Percentiles rank a stretch among this genome's conserved stretches.
phyloP scores from a whole-genome alignment of 139 green algal genomes.

The Chlorella sp. region DNA sequence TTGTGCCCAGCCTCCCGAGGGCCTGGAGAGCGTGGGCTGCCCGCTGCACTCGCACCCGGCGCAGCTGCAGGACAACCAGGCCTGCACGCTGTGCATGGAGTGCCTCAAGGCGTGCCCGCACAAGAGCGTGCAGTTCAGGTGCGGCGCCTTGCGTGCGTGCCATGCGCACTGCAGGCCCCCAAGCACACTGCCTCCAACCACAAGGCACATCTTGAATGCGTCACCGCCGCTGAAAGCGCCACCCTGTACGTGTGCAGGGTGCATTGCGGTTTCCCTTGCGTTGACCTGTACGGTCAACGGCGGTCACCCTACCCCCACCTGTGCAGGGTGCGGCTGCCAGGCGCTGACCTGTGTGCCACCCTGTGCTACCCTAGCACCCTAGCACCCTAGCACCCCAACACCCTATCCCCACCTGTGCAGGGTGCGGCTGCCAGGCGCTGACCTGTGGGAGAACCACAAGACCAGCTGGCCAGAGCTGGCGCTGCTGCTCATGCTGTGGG shows the following conservation, averaged over 20 bases:
- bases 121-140: slow-evolving; percentile 44
- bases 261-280: too few species aligned
- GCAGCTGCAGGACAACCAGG: slow-evolving; percentile 65
- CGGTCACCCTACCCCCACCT: background rate
- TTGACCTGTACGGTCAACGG: too few species aligned
- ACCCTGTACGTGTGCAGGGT: too few species aligned
- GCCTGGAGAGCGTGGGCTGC: slow-evolving; percentile 48
- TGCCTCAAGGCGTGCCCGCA: slow-evolving; percentile 60
- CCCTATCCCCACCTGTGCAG: slow-evolving; percentile 3
- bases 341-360: background rate
- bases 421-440: slow-evolving; percentile 48
- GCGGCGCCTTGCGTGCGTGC: too few species aligned
- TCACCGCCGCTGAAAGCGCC: background rate
- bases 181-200: background rate
- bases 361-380: background rate
- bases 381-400: background rate
- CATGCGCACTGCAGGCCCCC: too few species aligned
- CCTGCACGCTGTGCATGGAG: slow-evolving; percentile 72
- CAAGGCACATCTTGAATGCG: background rate
- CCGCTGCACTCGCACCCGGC: slow-evolving; percentile 71
- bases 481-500: slow-evolving; percentile 71
- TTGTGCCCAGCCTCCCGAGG: slow-evolving; percentile 22
- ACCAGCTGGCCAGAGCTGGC: slow-evolving; percentile 44
- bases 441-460: slow-evolving; percentile 60
- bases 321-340: background rate